Conservation (phyloP, 768 basidiomycete genomes). For the Sporobolomyces pararoseus region DNA sequence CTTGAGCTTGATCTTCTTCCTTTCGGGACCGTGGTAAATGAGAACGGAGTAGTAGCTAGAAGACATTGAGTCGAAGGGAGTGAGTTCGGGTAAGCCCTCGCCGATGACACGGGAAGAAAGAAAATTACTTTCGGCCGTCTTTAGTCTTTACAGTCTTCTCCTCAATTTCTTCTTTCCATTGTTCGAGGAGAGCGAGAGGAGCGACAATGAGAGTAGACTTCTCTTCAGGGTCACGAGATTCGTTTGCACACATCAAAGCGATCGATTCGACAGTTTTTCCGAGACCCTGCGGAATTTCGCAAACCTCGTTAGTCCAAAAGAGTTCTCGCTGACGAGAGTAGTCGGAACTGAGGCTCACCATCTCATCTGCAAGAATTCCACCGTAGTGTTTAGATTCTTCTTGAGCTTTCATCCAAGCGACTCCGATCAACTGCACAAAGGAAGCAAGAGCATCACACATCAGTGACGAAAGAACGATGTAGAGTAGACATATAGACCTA, state of each 20-base stretch:
- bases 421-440: conserved; percentile 58
- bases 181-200: conserved; percentile 60
- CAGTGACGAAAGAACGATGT: no score
- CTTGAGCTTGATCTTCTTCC: conserved; percentile 52
- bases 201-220: conserved; percentile 68
- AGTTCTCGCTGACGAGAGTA: no score
- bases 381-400: conserved; percentile 32
- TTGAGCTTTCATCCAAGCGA: conserved; percentile 57
- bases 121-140: no score
- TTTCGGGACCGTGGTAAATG: conserved; percentile 61
- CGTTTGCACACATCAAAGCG: conserved; percentile 63
- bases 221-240: conserved; percentile 54
- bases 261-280: conserved; percentile 94
- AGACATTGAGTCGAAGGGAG: background rate
- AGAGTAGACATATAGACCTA: no score
- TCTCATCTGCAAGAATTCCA: conserved; percentile 32
- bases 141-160: no score
- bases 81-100: no score
- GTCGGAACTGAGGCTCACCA: conserved; percentile 2
- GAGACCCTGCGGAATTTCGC: conserved; percentile 61
- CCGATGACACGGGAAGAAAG: no score
- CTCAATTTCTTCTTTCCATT: conserved; percentile 52
- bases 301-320: no score
- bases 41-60: conserved; percentile 52
- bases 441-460: no score